phyloP scores from a whole-genome alignment of 805 yeast species.

The Sugiyamaella qingdaonensis region DNA sequence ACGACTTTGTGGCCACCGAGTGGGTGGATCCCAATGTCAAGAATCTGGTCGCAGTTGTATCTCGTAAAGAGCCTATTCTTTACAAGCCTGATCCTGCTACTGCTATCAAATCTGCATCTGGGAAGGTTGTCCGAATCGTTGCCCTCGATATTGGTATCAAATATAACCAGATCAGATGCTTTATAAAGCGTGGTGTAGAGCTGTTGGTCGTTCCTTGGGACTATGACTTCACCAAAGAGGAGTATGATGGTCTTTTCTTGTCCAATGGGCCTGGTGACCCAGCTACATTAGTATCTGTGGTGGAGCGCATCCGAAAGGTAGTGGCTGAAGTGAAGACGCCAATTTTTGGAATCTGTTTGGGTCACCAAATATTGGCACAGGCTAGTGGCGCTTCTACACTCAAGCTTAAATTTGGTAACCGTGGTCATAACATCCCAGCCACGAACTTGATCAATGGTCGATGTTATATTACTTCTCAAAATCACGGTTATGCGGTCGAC shows the following conservation, averaged over 20 bases:
- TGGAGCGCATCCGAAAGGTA: conserved; percentile 53
- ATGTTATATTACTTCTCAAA: conserved; percentile 98
- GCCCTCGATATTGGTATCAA: conserved; percentile 98
- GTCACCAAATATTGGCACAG: conserved; percentile 94
- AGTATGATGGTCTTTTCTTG: conserved; percentile 90
- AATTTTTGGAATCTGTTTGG: conserved; percentile 95
- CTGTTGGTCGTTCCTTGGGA: conserved; percentile 94
- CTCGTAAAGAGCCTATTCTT: conserved; percentile 67
- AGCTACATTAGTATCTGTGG: conserved; percentile 68
- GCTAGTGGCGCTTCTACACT: conserved; percentile 92
- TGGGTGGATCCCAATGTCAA: conserved; percentile 91
- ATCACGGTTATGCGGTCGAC: conserved; percentile 98
- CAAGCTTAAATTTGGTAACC: conserved; percentile 95
- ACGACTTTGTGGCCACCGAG: conserved; percentile 67
- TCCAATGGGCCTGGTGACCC: conserved; percentile 99
- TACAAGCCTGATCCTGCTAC: conserved; percentile 63
- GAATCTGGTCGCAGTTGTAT: conserved; percentile 89
- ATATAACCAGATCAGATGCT: conserved; percentile 95
- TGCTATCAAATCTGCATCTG: conserved; percentile 51
- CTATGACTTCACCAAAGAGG: conserved; percentile 73
- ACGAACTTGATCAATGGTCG: conserved; percentile 85
- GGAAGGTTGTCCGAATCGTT: conserved; percentile 73
- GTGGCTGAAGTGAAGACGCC: conserved; percentile 73
- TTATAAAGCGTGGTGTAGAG: conserved; percentile 93
- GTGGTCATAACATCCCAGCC: conserved; percentile 98